Evolutionary conservation across 768 basidiomycete genomes (phyloP).

Genomic region (Pholiota conissans): DNA sequence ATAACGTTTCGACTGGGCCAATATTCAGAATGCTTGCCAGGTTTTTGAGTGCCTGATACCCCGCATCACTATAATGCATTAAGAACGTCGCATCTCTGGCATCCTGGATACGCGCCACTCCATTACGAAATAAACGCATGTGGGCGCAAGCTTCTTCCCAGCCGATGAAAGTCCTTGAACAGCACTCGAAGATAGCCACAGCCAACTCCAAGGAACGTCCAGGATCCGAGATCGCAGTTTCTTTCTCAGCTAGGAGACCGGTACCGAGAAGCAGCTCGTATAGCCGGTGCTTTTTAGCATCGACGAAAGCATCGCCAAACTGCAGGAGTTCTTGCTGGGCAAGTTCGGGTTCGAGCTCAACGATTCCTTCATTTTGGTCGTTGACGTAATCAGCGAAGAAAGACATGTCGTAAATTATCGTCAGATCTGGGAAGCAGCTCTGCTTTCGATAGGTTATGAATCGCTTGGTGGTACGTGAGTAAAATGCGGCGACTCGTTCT

Average conservation of each 20-base stretch:
- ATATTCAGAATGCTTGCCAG: background rate
- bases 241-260: background rate
- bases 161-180: background rate
- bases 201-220: background rate
- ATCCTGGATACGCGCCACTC: background rate
- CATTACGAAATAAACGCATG: background rate
- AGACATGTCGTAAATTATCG: background rate
- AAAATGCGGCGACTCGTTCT: background rate
- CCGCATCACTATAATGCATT: background rate
- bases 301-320: background rate
- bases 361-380: background rate
- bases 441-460: background rate
- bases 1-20: background rate
- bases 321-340: background rate
- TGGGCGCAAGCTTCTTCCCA: background rate
- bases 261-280: background rate
- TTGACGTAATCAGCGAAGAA: background rate
- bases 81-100: background rate
- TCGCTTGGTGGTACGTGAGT: background rate
- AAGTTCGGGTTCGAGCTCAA: background rate
- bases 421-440: background rate
- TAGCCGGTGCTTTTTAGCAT: background rate
- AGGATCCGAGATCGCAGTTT: background rate
- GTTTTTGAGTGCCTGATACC: background rate
- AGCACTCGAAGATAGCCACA: background rate